Evolutionary conservation across 2,329 filamentous ascomycete species (phyloP).

Genomic region (Tolypocladium ovalisporum): DNA sequence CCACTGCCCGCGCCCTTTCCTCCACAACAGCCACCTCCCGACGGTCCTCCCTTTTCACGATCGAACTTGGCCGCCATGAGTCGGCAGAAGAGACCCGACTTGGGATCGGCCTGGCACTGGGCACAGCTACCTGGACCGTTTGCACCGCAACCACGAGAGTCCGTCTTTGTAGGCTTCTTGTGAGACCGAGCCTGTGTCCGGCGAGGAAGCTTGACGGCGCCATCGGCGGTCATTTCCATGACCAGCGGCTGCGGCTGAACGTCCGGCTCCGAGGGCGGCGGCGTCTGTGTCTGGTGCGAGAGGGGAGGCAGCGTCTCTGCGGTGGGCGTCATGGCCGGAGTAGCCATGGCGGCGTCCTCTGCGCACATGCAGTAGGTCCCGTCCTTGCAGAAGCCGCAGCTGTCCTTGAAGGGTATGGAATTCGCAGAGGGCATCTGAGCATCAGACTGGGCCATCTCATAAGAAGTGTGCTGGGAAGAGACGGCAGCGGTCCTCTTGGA

Average conservation of each 20-base stretch:
- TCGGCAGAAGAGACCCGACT: conserved; percentile 74
- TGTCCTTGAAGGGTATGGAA: conserved; percentile 44
- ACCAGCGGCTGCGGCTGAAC: conserved; percentile 39
- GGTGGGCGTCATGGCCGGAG: conserved; percentile 26
- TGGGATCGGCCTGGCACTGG: conserved; percentile 67
- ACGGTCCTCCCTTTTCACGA: conserved; percentile 23
- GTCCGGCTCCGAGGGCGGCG: conserved; percentile 51
- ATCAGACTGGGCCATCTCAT: conserved; percentile 1
- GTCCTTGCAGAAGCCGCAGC: conserved; percentile 74
- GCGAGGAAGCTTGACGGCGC: conserved; percentile 48
- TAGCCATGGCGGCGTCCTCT: conserved; percentile 36
- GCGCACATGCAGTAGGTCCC: conserved; percentile 76
- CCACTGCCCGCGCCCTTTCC: conserved; percentile 47
- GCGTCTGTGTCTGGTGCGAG: conserved; percentile 41
- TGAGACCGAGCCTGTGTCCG: conserved; percentile 19
- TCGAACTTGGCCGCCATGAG: conserved; percentile 59
- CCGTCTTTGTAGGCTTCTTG: conserved; percentile 11
- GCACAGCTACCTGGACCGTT: conserved; percentile 70
- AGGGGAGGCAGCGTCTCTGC: conserved; percentile 27
- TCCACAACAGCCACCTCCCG: conserved; percentile 47
- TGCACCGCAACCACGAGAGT: conserved; percentile 39
- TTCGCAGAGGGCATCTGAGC: conserved; percentile 22
- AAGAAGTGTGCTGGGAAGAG: background rate
- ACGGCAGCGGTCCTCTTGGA: conserved; percentile 26
- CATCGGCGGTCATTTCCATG: conserved; percentile 48